Evolutionary conservation across 2,329 filamentous ascomycete genomes (phyloP), one percentile per base, ranked within the genome.

Genomic region (Capronia americana): DNA sequence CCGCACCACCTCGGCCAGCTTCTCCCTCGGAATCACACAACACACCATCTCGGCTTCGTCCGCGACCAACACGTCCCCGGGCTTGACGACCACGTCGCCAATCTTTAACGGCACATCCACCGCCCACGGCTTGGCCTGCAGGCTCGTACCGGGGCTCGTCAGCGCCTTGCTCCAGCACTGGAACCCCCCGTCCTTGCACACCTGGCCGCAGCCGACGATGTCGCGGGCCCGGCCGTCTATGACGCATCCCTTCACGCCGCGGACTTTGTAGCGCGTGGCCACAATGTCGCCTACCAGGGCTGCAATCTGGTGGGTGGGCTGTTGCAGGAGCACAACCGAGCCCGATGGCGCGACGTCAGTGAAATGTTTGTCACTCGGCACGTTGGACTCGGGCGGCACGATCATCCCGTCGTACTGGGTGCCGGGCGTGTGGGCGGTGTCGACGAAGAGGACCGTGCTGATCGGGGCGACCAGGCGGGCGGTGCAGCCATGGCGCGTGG

Each of bases 51-150:
- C 57, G 8, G 57, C 57, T 26, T 60, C 44, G 44, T 60, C 57
- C 0, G 57, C 57, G n/a, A 60, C 57, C 57, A 60, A 24, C 14
- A 60, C 10, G 57, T 60, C 57, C 32, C 44, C 57, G 14, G 57
- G 44, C 17, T 51, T 20, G 4, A 60, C 44, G 12, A 60, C 57
- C 11, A 60, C 57, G 23, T 41, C 57, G 5, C 57, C 57, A n/a
- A 60, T 60, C 28, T 60, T 60, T 3, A 60, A 32, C n/a, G 57
- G 57, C 57, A 60, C 57, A 34, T 60, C 57, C 57, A 60, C 57
- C 6, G 46, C 57, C 57, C 57, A 60, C 11, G 57, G 57, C 30
- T 38, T 60, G 4, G 17, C 44, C 44, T 60, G 26, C 6, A 60
- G 57, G 17, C 57, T 60, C 57, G 57, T 60, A 2, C 57, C 57